Percentiles rank a stretch among this genome's conserved stretches.
Evolutionary conservation across 768 basidiomycete genomes (phyloP).

Genomic region (Rhodosporidiobolus odoratus): DNA sequence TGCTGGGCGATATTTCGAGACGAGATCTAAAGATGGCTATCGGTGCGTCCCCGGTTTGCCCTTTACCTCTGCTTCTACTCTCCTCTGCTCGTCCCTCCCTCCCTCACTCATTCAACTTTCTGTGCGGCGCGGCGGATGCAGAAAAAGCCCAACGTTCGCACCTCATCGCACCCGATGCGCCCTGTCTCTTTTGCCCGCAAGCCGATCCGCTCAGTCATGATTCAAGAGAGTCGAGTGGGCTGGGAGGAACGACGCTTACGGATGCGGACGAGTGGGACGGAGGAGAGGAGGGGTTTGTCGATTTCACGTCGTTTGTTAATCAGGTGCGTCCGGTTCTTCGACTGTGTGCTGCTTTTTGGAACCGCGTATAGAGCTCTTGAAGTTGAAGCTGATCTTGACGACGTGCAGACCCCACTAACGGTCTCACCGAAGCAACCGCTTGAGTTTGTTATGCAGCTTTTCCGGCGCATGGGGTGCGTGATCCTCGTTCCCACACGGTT

Average conservation of each 20-base stretch:
- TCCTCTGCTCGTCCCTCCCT: neutral
- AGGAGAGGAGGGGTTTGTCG: constrained; percentile 44
- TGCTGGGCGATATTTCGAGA: constrained; percentile 83
- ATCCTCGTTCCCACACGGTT: neutral
- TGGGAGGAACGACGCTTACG: too few species aligned
- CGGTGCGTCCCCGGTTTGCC: constrained; percentile 51
- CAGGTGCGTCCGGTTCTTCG: constrained; percentile 56
- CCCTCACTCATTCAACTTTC: too few species aligned
- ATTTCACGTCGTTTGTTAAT: constrained; percentile 81
- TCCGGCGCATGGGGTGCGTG: constrained; percentile 95
- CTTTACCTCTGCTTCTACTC: neutral
- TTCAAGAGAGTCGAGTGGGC: accelerated
- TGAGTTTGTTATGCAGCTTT: constrained; percentile 95
- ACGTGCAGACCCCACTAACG: constrained; percentile 76
- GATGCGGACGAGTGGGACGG: constrained; percentile 31
- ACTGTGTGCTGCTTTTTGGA: neutral
- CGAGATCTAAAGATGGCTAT: constrained; percentile 79
- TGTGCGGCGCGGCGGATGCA: too few species aligned
- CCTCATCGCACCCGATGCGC: constrained; percentile 60
- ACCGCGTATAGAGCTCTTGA: neutral
- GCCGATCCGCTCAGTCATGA: constrained; percentile 49
- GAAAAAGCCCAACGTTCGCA: constrained; percentile 65
- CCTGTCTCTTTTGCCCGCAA: constrained; percentile 64
- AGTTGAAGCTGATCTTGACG: constrained; percentile 2
- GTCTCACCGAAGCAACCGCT: constrained; percentile 86